A percentile compares a stretch with the other conserved stretches of the same genome.
phyloP scores from a whole-genome alignment of 2,329 filamentous ascomycete species.

The Davidsoniella australis region DNA sequence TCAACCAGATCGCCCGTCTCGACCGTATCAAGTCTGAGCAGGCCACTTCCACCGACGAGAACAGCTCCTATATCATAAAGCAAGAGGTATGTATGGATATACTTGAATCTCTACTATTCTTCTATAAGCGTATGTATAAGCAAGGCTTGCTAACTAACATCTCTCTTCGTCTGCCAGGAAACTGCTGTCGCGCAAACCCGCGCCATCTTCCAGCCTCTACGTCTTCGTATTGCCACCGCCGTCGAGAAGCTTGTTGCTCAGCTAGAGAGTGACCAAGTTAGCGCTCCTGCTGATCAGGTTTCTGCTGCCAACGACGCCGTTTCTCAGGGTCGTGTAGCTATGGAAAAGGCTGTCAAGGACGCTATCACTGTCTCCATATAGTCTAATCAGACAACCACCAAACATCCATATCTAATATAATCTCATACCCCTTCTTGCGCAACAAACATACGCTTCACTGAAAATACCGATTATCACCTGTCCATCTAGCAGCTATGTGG shows the following conservation, averaged over 20 bases:
- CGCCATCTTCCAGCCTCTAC: conserved; percentile 59
- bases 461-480: too few species aligned
- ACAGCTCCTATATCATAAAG: conserved; percentile 61
- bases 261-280: conserved; percentile 45
- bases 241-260: conserved; percentile 58
- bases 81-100: conserved; percentile 52
- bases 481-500: too few species aligned
- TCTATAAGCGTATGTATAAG: background rate
- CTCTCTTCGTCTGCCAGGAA: conserved; percentile 26
- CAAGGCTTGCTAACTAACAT: conserved; percentile 9
- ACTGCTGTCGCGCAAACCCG: conserved; percentile 69
- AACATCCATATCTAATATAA: too few species aligned
- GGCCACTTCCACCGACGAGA: conserved; percentile 44
- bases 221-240: conserved; percentile 53
- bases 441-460: too few species aligned
- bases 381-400: too few species aligned
- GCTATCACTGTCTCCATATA: conserved; percentile 8
- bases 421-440: too few species aligned
- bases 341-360: conserved; percentile 8
- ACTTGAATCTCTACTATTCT: background rate
- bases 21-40: conserved; percentile 34
- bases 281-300: conserved; percentile 31
- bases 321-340: conserved; percentile 27
- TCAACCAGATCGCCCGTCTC: conserved; percentile 55
- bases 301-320: conserved; percentile 37